Percentiles rank a stretch among this genome's conserved stretches.
Evolutionary conservation across 768 basidiomycete genomes (phyloP).

Genomic region (Boletus sp.): DNA sequence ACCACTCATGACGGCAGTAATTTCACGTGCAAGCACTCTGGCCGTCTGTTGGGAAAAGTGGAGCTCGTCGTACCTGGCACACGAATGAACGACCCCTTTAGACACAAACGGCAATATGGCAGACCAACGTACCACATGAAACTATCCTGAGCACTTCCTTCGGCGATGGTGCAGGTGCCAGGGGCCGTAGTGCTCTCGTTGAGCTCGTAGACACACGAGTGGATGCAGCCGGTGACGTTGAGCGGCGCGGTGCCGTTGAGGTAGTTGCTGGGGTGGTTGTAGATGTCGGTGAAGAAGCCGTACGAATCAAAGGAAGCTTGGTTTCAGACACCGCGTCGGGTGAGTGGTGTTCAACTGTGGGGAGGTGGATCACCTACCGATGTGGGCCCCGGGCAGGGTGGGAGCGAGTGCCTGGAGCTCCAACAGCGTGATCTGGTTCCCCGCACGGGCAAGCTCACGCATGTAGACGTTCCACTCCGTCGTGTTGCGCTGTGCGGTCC

Average conservation of each 20-base stretch:
- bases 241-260: slow-evolving; percentile 62
- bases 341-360: neutral
- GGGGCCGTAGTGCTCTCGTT: slow-evolving; percentile 23
- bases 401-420: slow-evolving; percentile 50
- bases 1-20: slow-evolving; percentile 45
- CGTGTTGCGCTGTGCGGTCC: slow-evolving; percentile 48
- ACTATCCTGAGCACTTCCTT: slow-evolving; percentile 46
- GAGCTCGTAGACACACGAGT: slow-evolving; percentile 42
- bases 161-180: slow-evolving; percentile 33
- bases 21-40: slow-evolving; percentile 50
- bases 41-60: slow-evolving; percentile 60
- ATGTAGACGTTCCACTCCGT: slow-evolving; percentile 58
- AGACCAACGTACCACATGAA: slow-evolving; percentile 49
- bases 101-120: neutral
- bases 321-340: too few relatives aligned
- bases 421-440: slow-evolving; percentile 50
- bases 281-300: slow-evolving; percentile 58
- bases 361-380: slow-evolving; percentile 39
- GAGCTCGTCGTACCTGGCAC: slow-evolving; percentile 44
- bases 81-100: neutral
- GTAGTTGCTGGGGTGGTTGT: slow-evolving; percentile 46
- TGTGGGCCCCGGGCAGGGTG: slow-evolving; percentile 48
- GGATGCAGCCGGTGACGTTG: slow-evolving; percentile 53
- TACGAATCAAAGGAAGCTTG: slow-evolving; percentile 61
- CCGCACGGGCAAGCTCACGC: slow-evolving; percentile 47